Evolutionary conservation across 2,329 filamentous ascomycete genomes (phyloP).

Genomic region (Fusarium xylarioides): DNA sequence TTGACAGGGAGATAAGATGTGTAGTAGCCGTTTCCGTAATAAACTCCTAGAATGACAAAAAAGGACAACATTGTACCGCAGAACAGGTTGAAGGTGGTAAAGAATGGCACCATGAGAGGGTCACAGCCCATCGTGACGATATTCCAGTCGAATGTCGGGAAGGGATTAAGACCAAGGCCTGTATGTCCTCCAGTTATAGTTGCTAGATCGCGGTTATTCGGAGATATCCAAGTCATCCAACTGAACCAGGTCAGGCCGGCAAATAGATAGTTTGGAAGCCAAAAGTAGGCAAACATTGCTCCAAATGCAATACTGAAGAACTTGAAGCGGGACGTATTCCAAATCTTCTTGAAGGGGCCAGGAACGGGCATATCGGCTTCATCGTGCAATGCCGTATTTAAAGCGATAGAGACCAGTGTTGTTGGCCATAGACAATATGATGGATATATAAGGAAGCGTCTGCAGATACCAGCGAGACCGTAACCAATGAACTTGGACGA

Average conservation of each 20-base stretch:
- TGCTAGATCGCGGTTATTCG: conserved; percentile 50
- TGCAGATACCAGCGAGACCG: conserved; percentile 60
- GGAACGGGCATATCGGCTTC: conserved; percentile 46
- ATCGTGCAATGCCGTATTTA: conserved; percentile 60
- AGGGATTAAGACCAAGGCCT: conserved; percentile 53
- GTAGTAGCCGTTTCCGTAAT: conserved; percentile 48
- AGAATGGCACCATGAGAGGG: conserved; percentile 52
- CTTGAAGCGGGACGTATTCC: conserved; percentile 54
- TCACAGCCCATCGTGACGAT: conserved; percentile 44
- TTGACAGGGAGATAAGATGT: conserved; percentile 53
- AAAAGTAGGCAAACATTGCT: conserved; percentile 63
- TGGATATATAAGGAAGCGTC: conserved; percentile 62
- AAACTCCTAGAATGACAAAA: conserved; percentile 44
- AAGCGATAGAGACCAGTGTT: conserved; percentile 59
- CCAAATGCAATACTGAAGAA: conserved; percentile 57
- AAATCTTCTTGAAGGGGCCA: conserved; percentile 47
- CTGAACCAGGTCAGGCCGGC: conserved; percentile 57
- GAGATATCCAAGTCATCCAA: conserved; percentile 65
- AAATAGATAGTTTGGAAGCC: conserved; percentile 63
- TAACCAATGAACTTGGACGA: conserved; percentile 65
- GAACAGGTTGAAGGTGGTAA: conserved; percentile 49
- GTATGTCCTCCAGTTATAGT: conserved; percentile 49
- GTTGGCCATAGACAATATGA: conserved; percentile 64
- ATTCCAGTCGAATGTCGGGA: conserved; percentile 57
- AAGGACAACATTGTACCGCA: conserved; percentile 44